These are phyloP conservation scores for Monilinia fructicola DNA, from an alignment of 2,329 filamentous ascomycete genomes.

Conservation along the genomic window DNA sequence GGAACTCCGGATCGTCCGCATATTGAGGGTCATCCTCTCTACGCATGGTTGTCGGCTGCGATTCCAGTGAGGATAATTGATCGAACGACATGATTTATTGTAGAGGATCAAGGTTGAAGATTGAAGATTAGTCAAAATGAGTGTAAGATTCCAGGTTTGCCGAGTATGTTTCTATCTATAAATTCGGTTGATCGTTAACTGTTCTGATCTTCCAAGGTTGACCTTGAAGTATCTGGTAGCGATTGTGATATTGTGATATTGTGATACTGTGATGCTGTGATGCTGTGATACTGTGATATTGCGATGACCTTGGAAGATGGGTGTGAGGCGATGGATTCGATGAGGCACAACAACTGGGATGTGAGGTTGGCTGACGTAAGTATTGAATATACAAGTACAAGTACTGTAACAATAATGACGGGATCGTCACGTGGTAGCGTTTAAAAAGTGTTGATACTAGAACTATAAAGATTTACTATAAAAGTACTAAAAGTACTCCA, in stretches of 20 bases:
- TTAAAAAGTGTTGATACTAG: no score
- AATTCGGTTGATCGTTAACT: constrained; percentile 26
- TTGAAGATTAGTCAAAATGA: background rate
- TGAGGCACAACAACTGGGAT: no score
- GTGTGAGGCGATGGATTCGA: no score
- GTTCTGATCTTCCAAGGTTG: constrained; percentile 7
- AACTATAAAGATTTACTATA: no score
- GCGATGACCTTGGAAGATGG: background rate
- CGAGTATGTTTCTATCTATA: constrained; percentile 3
- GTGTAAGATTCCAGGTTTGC: background rate
- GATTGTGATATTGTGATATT: background rate
- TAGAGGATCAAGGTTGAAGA: no score
- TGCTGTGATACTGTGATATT: no score
- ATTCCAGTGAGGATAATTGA: constrained; percentile 79
- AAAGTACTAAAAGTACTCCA: no score
- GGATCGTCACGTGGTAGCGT: no score
- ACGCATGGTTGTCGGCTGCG: constrained; percentile 68
- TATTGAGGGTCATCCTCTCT: constrained; percentile 72
- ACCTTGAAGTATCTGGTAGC: background rate
- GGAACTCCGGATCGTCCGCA: constrained; percentile 89
- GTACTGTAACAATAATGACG: no score
- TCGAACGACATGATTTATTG: constrained; percentile 78
- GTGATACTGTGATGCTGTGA: background rate
- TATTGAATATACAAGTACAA: no score
- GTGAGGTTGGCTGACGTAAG: no score